Evolutionary conservation across 305 asterid species (phyloP).

Genomic region (Stenogyne calaminthoides): DNA sequence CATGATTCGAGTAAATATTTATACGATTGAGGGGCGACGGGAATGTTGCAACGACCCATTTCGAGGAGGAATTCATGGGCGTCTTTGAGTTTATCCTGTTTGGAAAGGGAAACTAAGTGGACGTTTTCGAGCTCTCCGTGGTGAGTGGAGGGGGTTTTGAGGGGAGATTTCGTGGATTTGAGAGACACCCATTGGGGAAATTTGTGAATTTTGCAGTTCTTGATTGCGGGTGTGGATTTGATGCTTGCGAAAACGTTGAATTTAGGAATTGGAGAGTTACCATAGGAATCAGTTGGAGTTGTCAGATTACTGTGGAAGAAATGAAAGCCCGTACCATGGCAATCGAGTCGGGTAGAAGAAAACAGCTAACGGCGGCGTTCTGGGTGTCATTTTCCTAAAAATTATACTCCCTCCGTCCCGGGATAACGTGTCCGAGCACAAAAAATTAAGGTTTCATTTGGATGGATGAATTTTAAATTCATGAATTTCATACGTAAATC

Average conservation of each 20-base stretch:
- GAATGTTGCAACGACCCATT: constrained; percentile 44
- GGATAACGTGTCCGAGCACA: too few relatives aligned
- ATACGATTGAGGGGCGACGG: constrained; percentile 47
- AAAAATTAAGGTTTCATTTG: too few relatives aligned
- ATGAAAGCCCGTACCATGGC: neutral
- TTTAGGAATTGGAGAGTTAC: constrained; percentile 27
- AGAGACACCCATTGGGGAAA: constrained; percentile 49
- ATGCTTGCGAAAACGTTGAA: constrained; percentile 29
- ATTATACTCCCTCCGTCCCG: too few relatives aligned
- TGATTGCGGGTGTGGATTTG: constrained; percentile 28
- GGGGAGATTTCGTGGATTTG: constrained; percentile 32
- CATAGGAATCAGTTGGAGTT: constrained; percentile 28
- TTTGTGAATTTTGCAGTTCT: constrained; percentile 38
- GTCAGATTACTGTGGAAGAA: neutral
- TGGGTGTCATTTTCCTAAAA: too few relatives aligned
- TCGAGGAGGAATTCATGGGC: constrained; percentile 51
- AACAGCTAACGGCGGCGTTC: too few relatives aligned
- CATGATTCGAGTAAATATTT: constrained; percentile 47
- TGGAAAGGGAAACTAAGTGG: constrained; percentile 50
- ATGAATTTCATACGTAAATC: too few relatives aligned
- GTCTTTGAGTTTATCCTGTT: constrained; percentile 54
- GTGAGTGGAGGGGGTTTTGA: constrained; percentile 28
- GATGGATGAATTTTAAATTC: too few relatives aligned
- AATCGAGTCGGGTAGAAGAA: too few relatives aligned
- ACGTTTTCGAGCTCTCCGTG: constrained; percentile 50